Conservation (phyloP, 768 basidiomycete species). For the Suillus plorans region DNA sequence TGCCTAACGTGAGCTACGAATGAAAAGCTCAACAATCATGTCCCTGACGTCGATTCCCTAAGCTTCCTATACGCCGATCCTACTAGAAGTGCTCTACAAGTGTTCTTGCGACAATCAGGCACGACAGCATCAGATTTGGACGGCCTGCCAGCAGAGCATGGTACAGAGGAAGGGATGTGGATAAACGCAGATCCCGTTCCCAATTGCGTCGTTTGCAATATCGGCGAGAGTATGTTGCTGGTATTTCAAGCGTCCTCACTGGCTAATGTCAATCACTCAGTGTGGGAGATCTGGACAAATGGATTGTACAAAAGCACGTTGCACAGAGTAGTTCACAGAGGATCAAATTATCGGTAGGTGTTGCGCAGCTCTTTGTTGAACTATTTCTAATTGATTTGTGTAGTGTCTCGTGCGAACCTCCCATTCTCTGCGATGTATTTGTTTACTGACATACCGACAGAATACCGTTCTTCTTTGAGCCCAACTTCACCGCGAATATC, state of each 20-base stretch:
- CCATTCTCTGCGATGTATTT: neutral
- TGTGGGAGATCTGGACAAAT: slow-evolving; percentile 93
- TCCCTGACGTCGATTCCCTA: neutral
- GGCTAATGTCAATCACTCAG: slow-evolving; percentile 33
- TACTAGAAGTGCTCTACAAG: slow-evolving; percentile 78
- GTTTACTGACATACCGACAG: slow-evolving; percentile 37
- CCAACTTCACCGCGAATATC: slow-evolving; percentile 74
- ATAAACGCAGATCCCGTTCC: slow-evolving; percentile 82
- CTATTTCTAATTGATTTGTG: slow-evolving; percentile 10
- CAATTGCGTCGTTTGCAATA: slow-evolving; percentile 85
- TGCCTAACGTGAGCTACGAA: slow-evolving; percentile 67
- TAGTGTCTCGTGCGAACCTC: slow-evolving; percentile 68
- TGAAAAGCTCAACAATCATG: neutral
- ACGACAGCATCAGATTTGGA: slow-evolving; percentile 26
- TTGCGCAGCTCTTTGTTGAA: neutral
- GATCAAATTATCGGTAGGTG: slow-evolving; percentile 60
- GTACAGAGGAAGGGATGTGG: slow-evolving; percentile 66
- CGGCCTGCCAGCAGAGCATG: slow-evolving; percentile 50
- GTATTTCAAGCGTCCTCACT: neutral
- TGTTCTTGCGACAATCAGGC: slow-evolving; percentile 57
- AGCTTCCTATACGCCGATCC: slow-evolving; percentile 89
- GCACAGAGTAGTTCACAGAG: slow-evolving; percentile 83
- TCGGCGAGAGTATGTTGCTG: slow-evolving; percentile 75
- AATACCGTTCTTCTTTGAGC: slow-evolving; percentile 94
- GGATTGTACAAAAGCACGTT: slow-evolving; percentile 86